phyloP scores from a whole-genome alignment of 257 asterid genomes.

The Forsythia suspensa region DNA sequence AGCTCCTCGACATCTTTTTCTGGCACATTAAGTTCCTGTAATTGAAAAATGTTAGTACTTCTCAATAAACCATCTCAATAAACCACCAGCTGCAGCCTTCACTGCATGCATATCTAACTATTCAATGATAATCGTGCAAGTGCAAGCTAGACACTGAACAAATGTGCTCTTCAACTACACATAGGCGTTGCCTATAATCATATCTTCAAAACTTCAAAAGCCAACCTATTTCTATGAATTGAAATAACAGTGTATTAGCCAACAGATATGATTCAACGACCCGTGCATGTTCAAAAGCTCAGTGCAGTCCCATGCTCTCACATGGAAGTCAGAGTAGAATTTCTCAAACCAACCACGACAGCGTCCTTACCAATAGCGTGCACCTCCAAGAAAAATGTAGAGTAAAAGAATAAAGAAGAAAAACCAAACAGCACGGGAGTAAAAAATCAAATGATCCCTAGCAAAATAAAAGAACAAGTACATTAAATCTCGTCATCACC shows the following conservation, averaged over 20 bases:
- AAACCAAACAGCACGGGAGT: not conserved
- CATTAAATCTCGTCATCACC: constrained; percentile 36
- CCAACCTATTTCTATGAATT: not conserved
- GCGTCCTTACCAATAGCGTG: not conserved
- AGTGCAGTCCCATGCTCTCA: not conserved
- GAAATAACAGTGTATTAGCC: not conserved
- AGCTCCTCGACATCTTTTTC: constrained; percentile 92
- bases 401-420: not conserved
- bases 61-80: not conserved
- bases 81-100: not conserved
- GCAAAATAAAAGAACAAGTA: constrained; percentile 8
- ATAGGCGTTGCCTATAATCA: not conserved
- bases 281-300: not conserved
- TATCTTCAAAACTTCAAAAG: not conserved
- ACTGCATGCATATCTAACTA: not conserved
- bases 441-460: not conserved
- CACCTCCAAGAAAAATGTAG: constrained; percentile 5
- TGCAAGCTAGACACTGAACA: not conserved
- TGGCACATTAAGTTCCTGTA: constrained; percentile 96
- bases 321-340: not conserved
- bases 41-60: not conserved
- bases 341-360: not conserved
- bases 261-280: not conserved
- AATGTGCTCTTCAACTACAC: not conserved
- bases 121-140: not conserved